Percentiles rank a stretch among this genome's conserved stretches.
phyloP scores from a whole-genome alignment of 2,329 filamentous ascomycete genomes.

The Domatiomyces globalis region DNA sequence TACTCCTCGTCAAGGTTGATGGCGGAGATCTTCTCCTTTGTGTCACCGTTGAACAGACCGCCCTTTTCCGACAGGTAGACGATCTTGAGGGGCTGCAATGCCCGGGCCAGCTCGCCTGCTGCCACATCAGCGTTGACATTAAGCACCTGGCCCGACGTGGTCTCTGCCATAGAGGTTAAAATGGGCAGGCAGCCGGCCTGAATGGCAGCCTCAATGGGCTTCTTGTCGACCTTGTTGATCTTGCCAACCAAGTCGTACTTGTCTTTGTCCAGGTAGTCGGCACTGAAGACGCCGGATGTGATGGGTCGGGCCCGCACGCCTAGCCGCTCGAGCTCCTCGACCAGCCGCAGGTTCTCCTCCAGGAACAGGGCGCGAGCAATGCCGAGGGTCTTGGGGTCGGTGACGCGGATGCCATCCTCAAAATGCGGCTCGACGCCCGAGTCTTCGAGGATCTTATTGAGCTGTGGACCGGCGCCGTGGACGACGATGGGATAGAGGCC shows the following conservation, averaged over 20 bases:
- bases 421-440: slow-evolving; percentile 91
- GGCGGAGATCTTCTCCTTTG: slow-evolving; percentile 86
- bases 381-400: slow-evolving; percentile 84
- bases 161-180: slow-evolving; percentile 92
- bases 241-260: slow-evolving; percentile 94
- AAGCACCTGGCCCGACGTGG: slow-evolving; percentile 74
- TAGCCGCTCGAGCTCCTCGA: slow-evolving; percentile 76
- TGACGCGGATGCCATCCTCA: slow-evolving; percentile 89
- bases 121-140: slow-evolving; percentile 98
- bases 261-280: slow-evolving; percentile 89
- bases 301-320: slow-evolving; percentile 81
- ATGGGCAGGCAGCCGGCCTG: slow-evolving; percentile 83
- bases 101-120: slow-evolving; percentile 77
- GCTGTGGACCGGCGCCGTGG: slow-evolving; percentile 85
- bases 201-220: slow-evolving; percentile 80
- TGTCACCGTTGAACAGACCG: slow-evolving; percentile 82
- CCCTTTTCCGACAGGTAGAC: slow-evolving; percentile 98
- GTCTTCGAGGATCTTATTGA: slow-evolving; percentile 79
- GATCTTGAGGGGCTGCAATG: slow-evolving; percentile 86
- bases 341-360: slow-evolving; percentile 85
- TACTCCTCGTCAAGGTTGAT: slow-evolving; percentile 98
- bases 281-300: slow-evolving; percentile 76
- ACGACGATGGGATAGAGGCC: slow-evolving; percentile 91
- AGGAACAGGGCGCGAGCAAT: slow-evolving; percentile 86
- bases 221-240: slow-evolving; percentile 82